Evolutionary conservation across 805 yeast species (phyloP), one percentile per base, ranked within the genome.

Genomic region (Wickerhamomyces ciferrii): DNA sequence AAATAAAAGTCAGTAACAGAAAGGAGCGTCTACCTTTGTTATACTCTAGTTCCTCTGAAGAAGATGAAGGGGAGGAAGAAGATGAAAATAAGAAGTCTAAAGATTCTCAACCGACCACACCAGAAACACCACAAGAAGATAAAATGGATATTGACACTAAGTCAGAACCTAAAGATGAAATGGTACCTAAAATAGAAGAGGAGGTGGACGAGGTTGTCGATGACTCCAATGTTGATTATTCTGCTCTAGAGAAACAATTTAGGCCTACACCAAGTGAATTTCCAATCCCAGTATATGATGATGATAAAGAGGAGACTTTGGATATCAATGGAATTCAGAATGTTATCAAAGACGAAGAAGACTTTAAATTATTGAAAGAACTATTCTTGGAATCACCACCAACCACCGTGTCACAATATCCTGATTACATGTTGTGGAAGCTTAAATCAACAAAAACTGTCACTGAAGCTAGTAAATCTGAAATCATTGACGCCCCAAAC

Each of bases 341-440:
- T 2, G 47, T 79, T 2, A 65, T 90, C 6, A 79, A 78, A 54
- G 96, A 90, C 58, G 80, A 78, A 1, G 96, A 91, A 60, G 97
- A 90, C 62, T 66, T 81, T 42, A 61, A 58, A 34, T 58, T 84
- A 17, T 72, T 87, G 19, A 69, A 70, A 45, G 70, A 72, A 45
- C 68, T 79, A 0, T 61, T 83, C 11, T 31, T 40, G 7, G 48
- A 45, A 14, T 48, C 31, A 6, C 25, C 39, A 4, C 39, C 18
- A 2, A 37, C 43, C 1, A 29, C 44, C 21, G 46, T 34, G 41
- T 45, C 37, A 24, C 45, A 14, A 18, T 15, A 7, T 36, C 25
- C 39, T 14, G 39, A 37, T 14, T 37, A 37, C 25, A 20, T 15
- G 4, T 37, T 37, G 75, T 54, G 57, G 88, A 79, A 74, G 48